phyloP scores from a whole-genome alignment of 495 filamentous ascomycete species.

The Xeromyces bisporus region DNA sequence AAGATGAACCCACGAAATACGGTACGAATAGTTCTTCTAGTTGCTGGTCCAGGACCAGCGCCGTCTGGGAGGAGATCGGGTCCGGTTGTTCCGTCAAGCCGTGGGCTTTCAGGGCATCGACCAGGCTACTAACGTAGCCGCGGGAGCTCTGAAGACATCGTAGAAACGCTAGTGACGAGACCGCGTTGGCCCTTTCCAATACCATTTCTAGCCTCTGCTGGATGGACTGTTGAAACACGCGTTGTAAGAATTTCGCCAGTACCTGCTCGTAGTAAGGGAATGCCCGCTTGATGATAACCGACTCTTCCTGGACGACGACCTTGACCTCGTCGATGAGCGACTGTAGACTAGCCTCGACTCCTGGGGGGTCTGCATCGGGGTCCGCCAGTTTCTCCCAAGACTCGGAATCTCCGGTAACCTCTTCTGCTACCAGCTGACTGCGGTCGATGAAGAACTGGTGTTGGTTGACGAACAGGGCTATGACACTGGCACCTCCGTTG shows the following conservation, averaged over 20 bases:
- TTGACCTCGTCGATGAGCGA: constrained; percentile 84
- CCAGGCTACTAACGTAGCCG: constrained; percentile 63
- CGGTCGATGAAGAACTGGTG: constrained; percentile 97
- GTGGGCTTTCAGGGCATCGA: constrained; percentile 88
- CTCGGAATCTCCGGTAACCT: constrained; percentile 68
- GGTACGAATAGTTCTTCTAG: constrained; percentile 93
- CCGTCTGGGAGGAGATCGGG: constrained; percentile 69
- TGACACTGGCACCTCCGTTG: constrained; percentile 84
- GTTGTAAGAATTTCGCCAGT: constrained; percentile 74
- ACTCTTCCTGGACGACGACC: constrained; percentile 93
- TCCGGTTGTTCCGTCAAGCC: constrained; percentile 92
- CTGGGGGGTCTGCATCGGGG: constrained; percentile 77
- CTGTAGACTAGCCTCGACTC: constrained; percentile 82
- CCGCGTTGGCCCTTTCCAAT: constrained; percentile 74
- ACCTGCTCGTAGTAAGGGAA: constrained; percentile 96
- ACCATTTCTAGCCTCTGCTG: constrained; percentile 95
- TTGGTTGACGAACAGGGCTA: constrained; percentile 93
- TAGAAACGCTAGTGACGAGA: constrained; percentile 84
- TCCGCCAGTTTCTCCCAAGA: constrained; percentile 85
- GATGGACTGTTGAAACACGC: constrained; percentile 94
- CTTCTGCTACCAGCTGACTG: constrained; percentile 76
- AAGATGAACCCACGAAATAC: constrained; percentile 83
- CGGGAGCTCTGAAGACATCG: constrained; percentile 80
- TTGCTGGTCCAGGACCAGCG: constrained; percentile 81
- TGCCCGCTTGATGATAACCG: constrained; percentile 82